Evolutionary conservation across 176 grass and related monocot genomes (phyloP).

Genomic region (Eleusine coracana): DNA sequence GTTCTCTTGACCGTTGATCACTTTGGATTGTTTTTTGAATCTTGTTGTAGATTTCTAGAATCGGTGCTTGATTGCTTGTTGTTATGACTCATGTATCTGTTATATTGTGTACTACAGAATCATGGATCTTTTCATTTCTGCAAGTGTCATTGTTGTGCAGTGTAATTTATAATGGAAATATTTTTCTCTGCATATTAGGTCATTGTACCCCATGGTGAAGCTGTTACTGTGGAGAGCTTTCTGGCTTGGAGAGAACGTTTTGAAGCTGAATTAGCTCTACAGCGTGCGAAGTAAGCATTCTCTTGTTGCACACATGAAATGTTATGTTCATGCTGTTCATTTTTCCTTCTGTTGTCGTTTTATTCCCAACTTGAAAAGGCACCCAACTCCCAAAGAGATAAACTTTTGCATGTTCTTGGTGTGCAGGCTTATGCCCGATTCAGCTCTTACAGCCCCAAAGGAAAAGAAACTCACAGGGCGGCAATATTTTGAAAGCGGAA

Average conservation of each 20-base stretch:
- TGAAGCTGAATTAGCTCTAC: constrained; percentile 94
- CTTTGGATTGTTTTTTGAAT: not conserved
- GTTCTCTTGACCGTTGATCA: not conserved
- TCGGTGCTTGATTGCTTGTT: constrained; percentile 14
- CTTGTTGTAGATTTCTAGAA: constrained; percentile 5
- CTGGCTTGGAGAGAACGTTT: constrained; percentile 95
- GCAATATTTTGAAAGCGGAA: constrained; percentile 95
- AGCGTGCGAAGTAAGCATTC: constrained; percentile 88
- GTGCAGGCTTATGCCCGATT: constrained; percentile 96
- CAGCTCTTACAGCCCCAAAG: constrained; percentile 81
- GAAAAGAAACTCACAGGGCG: constrained; percentile 90
- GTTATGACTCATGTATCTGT: not conserved
- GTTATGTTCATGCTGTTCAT: constrained; percentile 19
- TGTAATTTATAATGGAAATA: constrained; percentile 33
- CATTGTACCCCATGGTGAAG: constrained; percentile 96
- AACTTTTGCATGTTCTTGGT: constrained; percentile 41
- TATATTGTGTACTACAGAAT: not conserved
- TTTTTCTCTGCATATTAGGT: constrained; percentile 55
- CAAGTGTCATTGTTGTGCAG: not conserved
- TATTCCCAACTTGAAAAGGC: constrained; percentile 4
- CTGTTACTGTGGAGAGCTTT: constrained; percentile 89
- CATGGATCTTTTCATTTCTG: not conserved
- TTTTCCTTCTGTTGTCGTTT: constrained; percentile 4
- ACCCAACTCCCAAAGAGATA: not conserved
- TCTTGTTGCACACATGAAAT: constrained; percentile 22